Evolutionary conservation across 306 rosid species (phyloP), one percentile per base, ranked within the genome.

Genomic region (Rubus idaeus): DNA sequence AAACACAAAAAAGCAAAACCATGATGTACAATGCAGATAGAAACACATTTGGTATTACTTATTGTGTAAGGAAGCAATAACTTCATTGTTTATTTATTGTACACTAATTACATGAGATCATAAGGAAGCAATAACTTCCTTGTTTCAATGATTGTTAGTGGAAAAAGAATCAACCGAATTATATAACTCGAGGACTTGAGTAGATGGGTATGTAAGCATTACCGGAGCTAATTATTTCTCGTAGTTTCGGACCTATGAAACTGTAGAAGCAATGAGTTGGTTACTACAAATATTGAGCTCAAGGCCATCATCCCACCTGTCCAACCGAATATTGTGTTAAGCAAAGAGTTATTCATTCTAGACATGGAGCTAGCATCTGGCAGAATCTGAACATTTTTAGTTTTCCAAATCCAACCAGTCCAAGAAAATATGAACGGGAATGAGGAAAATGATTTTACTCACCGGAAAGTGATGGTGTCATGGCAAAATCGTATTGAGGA

Each of bases 401-500:
- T 20, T 70, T 51, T 20, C n/a, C 76, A 46, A 69, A 21, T 49
- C 68, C 57, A 52, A 63, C 68, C 46, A 6, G 37, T 6, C 21
- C 3, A 3, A 23, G 52, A 39, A 17, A 17, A 42, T 41, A 35
- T 39, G 45, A 51, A 79, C 73, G 66, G 26, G 71, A 70, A 51
- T 11, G 20, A 57, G 47, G 44, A 64, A 67, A 53, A 67, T 10
- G 67, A 30, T 37, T 75, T 62, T 77, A 65, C 86, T 81, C 70
- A 90, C 98, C 98, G 39, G 98, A 95, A 80, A 95, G 96, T 70
- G 98, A 92, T 51, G 98, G 98, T 51, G 97, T 92, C 98, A 95
- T 95, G 66, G 97, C 98, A 82, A 95, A 92, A 80, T 92, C 98
- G 67, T 77, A 92, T 2, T 79, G 89, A 70, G 98, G 98, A 84